phyloP scores from a whole-genome alignment of 2,329 filamentous ascomycete species.

The Fusarium metavorans region DNA sequence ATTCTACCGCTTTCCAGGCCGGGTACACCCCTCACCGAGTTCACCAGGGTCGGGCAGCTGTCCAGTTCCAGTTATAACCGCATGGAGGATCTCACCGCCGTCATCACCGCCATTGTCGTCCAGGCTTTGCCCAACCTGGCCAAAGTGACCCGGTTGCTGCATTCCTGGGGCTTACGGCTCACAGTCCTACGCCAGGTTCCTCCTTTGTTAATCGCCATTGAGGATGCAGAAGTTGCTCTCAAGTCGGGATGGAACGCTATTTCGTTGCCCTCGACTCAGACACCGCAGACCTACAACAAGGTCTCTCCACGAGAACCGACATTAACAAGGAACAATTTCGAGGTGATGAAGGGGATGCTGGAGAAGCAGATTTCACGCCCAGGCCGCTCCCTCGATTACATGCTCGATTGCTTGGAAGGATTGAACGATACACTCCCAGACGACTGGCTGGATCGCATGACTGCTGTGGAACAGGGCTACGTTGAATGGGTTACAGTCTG shows the following conservation, averaged over 20 bases:
- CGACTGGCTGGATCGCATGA: slow-evolving; percentile 87
- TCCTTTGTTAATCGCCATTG: slow-evolving; percentile 72
- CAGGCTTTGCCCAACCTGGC: slow-evolving; percentile 87
- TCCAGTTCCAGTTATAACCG: slow-evolving; percentile 70
- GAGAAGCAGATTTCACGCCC: slow-evolving; percentile 76
- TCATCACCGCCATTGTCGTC: slow-evolving; percentile 92
- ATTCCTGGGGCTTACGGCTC: slow-evolving; percentile 82
- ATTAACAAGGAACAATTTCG: slow-evolving; percentile 61
- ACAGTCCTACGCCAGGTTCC: slow-evolving; percentile 81
- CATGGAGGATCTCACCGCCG: slow-evolving; percentile 89
- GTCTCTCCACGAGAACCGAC: slow-evolving; percentile 34
- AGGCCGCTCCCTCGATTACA: slow-evolving; percentile 81
- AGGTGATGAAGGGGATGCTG: slow-evolving; percentile 72
- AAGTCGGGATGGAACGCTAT: slow-evolving; percentile 75
- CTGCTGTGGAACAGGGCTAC: slow-evolving; percentile 81
- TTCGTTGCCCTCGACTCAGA: slow-evolving; percentile 43
- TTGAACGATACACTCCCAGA: slow-evolving; percentile 86
- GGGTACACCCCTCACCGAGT: slow-evolving; percentile 50
- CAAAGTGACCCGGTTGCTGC: slow-evolving; percentile 77
- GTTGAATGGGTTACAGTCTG: slow-evolving; percentile 84
- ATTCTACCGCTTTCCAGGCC: slow-evolving; percentile 66
- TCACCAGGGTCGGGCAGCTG: slow-evolving; percentile 53
- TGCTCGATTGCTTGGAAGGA: slow-evolving; percentile 90
- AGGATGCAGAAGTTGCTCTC: slow-evolving; percentile 75
- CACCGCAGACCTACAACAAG: slow-evolving; percentile 33